phyloP scores from a whole-genome alignment of 495 filamentous ascomycete genomes.

The Tuber aestivum region DNA sequence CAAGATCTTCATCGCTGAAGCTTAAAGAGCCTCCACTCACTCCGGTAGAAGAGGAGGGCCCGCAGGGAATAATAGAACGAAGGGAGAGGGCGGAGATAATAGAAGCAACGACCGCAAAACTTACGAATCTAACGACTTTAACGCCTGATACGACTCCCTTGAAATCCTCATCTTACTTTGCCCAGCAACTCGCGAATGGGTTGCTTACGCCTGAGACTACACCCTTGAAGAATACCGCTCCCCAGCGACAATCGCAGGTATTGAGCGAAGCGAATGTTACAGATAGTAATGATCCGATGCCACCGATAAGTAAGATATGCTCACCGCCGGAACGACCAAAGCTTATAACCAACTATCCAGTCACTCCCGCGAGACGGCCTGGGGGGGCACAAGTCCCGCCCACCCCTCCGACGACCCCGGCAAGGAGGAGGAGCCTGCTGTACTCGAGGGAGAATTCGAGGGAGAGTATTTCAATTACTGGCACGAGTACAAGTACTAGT shows the following conservation, averaged over 20 bases:
- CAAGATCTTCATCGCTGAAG: constrained; percentile 24
- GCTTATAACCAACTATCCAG: constrained; percentile 13
- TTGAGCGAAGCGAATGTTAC: not conserved
- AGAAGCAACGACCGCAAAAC: not conserved
- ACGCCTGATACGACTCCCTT: constrained; percentile 2
- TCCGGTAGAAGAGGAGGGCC: not conserved
- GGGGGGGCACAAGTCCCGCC: constrained; percentile 19
- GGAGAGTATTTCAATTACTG: not conserved
- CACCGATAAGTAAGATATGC: not conserved
- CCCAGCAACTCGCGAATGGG: not conserved
- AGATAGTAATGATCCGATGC: not conserved
- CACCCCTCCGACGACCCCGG: constrained; percentile 28
- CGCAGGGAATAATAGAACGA: not conserved
- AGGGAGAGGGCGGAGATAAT: not conserved
- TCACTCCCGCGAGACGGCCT: constrained; percentile 28
- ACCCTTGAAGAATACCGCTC: not conserved
- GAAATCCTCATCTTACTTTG: not conserved
- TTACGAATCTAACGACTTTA: not conserved
- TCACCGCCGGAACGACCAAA: constrained; percentile 1
- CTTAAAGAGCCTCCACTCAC: not conserved
- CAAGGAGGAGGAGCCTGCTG: constrained; percentile 28
- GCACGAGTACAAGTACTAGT: not conserved
- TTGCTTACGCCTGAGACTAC: not conserved
- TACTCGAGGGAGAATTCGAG: not conserved
- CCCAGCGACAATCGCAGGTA: not conserved